Conservation (phyloP, 2,329 filamentous ascomycete species). For the Ophiostoma pallidulum region DNA sequence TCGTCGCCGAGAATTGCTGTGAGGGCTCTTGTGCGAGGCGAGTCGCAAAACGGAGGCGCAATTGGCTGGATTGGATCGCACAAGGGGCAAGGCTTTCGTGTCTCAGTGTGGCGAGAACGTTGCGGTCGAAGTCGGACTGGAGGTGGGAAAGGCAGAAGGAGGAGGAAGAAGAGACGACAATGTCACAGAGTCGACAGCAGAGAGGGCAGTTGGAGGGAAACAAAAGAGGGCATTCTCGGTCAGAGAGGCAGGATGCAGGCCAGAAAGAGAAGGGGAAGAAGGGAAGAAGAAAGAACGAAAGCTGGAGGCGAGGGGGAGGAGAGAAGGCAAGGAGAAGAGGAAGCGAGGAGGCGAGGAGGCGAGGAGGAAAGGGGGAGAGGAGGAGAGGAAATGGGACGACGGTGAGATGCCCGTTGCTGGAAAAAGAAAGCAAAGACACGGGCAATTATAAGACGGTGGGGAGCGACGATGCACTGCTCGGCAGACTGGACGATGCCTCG, state of each 20-base stretch:
- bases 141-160: neutral
- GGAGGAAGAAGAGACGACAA: neutral
- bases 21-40: constrained; percentile 9
- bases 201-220: too few species aligned
- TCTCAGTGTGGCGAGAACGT: neutral
- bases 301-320: neutral
- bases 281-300: too few species aligned
- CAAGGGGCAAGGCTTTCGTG: constrained; percentile 2
- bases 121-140: too few species aligned
- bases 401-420: neutral
- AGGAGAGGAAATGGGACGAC: neutral
- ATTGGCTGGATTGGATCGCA: neutral
- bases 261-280: too few species aligned
- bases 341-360: neutral
- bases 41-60: constrained; percentile 9
- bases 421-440: neutral
- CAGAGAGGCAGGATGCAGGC: too few species aligned
- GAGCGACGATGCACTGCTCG: too few species aligned
- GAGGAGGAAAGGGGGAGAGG: neutral
- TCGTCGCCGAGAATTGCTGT: neutral
- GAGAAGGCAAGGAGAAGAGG: neutral
- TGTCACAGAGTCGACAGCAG: neutral
- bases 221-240: too few species aligned
- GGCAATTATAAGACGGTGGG: too few species aligned
- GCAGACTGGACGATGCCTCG: too few species aligned